Evolutionary conservation across 208 protist species (phyloP).

Genomic region (Acanthamoeba lenticulata): DNA sequence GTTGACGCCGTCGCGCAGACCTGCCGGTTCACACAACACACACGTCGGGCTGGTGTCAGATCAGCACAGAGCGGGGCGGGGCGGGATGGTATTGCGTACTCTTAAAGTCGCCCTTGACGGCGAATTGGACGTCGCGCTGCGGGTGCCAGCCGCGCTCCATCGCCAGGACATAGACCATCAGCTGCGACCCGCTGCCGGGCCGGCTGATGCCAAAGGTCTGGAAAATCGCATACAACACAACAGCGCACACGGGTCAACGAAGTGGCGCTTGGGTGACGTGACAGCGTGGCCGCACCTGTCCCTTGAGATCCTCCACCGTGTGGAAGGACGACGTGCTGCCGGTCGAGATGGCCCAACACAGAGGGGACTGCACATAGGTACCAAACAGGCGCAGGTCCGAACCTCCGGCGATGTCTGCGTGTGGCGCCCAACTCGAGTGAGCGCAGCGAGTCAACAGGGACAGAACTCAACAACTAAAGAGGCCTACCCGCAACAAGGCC

Average conservation of each 20-base stretch:
- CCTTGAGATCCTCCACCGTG: slow-evolving; percentile 69
- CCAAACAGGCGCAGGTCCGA: slow-evolving; percentile 70
- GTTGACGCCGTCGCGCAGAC: slow-evolving; percentile 66
- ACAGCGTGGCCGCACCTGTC: slow-evolving; percentile 58
- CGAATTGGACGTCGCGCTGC: slow-evolving; percentile 60
- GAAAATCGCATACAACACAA: not conserved
- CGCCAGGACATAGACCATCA: slow-evolving; percentile 70
- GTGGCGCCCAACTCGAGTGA: too few relatives aligned
- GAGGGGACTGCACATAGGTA: slow-evolving; percentile 71
- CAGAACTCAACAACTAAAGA: not conserved
- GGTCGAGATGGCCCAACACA: slow-evolving; percentile 69
- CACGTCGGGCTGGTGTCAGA: not conserved
- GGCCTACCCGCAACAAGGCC: slow-evolving; percentile 63
- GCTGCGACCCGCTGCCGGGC: slow-evolving; percentile 63
- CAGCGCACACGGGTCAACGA: not conserved
- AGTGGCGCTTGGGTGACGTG: not conserved
- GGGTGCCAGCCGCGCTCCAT: slow-evolving; percentile 70
- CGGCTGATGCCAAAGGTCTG: slow-evolving; percentile 70
- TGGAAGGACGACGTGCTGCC: slow-evolving; percentile 51
- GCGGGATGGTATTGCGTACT: slow-evolving; percentile 9
- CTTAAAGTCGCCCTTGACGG: slow-evolving; percentile 70
- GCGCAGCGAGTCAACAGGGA: not conserved
- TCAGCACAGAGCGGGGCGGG: not conserved
- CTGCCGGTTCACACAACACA: not conserved
- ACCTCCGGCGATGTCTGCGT: slow-evolving; percentile 59